phyloP scores from a whole-genome alignment of 2,329 filamentous ascomycete species.

The Pseudocercospora musae region DNA sequence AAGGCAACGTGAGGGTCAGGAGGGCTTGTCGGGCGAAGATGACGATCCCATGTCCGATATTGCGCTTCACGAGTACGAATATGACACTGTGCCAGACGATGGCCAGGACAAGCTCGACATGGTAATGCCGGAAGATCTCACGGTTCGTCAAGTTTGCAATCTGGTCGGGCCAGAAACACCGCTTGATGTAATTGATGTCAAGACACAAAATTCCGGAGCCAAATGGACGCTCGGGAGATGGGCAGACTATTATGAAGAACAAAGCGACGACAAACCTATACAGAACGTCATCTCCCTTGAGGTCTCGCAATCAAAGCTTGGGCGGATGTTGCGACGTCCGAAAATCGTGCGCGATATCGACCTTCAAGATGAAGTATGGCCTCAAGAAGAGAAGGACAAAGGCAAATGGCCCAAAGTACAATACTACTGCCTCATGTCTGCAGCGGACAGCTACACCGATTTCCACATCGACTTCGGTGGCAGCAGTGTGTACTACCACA shows the following conservation, averaged over 20 bases:
- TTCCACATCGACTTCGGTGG: slow-evolving; percentile 71
- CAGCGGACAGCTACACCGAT: slow-evolving; percentile 68
- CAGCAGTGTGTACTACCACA: slow-evolving; percentile 68
- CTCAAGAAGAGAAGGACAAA: slow-evolving; percentile 50
- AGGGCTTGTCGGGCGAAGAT: slow-evolving; percentile 21
- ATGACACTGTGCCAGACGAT: slow-evolving; percentile 52
- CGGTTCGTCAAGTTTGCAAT: slow-evolving; percentile 61
- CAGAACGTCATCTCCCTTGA: slow-evolving; percentile 69
- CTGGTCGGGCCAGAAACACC: slow-evolving; percentile 61
- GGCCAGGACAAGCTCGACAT: slow-evolving; percentile 65
- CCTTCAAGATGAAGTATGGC: slow-evolving; percentile 56
- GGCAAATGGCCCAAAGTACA: slow-evolving; percentile 62
- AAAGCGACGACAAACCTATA: slow-evolving; percentile 57
- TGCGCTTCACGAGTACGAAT: slow-evolving; percentile 43
- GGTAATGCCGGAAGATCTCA: slow-evolving; percentile 63
- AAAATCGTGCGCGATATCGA: slow-evolving; percentile 64
- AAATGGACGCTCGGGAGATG: slow-evolving; percentile 64
- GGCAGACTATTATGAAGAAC: slow-evolving; percentile 66
- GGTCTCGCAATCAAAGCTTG: slow-evolving; percentile 62
- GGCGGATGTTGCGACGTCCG: slow-evolving; percentile 60
- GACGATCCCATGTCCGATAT: slow-evolving; percentile 30
- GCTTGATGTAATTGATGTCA: slow-evolving; percentile 67
- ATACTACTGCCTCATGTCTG: slow-evolving; percentile 68
- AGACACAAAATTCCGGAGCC: slow-evolving; percentile 63
- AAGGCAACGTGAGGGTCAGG: slow-evolving; percentile 7